Conservation (phyloP, 2,329 filamentous ascomycete species). For the Fusarium sp. region DNA sequence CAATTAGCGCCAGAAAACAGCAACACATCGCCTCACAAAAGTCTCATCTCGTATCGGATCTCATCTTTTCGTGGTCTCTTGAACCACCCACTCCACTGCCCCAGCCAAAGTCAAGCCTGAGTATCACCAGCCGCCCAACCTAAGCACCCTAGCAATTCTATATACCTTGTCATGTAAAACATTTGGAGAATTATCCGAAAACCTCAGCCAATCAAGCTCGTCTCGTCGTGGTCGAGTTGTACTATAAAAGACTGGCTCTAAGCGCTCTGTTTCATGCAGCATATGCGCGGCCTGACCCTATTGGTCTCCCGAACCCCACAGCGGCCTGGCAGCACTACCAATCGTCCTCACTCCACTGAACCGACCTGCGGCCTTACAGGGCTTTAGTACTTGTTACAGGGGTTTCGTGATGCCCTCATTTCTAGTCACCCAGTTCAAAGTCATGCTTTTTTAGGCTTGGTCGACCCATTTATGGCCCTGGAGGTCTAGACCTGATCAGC, state of each 20-base stretch:
- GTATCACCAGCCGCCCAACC: constrained; percentile 48
- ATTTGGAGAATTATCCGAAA: constrained; percentile 21
- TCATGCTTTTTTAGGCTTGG: constrained; percentile 22
- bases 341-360: constrained; percentile 40
- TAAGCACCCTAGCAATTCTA: constrained; percentile 18
- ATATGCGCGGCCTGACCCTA: constrained; percentile 39
- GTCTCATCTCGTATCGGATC: constrained; percentile 39
- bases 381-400: constrained; percentile 24
- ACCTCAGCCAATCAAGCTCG: constrained; percentile 29
- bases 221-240: constrained; percentile 14
- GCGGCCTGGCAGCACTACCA: constrained; percentile 39
- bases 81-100: constrained; percentile 1
- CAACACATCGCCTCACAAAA: constrained; percentile 24
- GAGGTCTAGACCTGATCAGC: constrained; percentile 37
- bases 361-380: constrained; percentile 38
- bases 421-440: constrained; percentile 3
- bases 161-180: constrained; percentile 11
- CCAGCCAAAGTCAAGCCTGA: constrained; percentile 35
- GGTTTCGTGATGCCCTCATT: constrained; percentile 34
- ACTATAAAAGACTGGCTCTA: constrained; percentile 33
- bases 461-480: constrained; percentile 27
- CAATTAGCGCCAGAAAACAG: constrained; percentile 31
- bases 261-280: constrained; percentile 45
- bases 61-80: constrained; percentile 18
- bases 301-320: constrained; percentile 36